A percentile compares a stretch with the other conserved stretches of the same genome.
Conservation (phyloP, 805 yeast genomes). For the Middelhovenomyces tepae region DNA sequence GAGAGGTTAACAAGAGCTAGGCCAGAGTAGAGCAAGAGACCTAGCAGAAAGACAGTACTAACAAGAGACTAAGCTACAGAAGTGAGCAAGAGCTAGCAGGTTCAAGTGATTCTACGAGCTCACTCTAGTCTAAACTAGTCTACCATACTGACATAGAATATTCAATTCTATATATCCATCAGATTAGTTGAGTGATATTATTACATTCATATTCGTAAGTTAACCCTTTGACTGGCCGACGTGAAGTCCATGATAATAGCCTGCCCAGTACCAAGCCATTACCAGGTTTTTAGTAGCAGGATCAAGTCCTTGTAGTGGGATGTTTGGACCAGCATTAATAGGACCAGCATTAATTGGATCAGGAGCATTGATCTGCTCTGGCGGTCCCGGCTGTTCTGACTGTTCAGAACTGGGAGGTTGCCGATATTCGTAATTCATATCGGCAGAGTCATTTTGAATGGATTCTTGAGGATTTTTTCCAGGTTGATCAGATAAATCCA, state of each 20-base stretch:
- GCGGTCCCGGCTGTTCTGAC: not conserved
- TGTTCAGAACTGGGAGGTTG: not conserved
- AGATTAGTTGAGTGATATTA: too few species aligned
- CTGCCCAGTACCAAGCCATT: constrained; percentile 25
- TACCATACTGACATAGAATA: too few species aligned
- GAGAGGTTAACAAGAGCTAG: too few species aligned
- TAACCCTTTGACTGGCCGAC: too few species aligned
- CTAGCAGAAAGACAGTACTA: too few species aligned
- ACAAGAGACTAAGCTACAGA: too few species aligned
- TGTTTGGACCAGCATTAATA: not conserved
- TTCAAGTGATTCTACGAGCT: too few species aligned
- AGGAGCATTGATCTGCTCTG: not conserved
- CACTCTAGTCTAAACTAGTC: too few species aligned
- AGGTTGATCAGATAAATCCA: not conserved
- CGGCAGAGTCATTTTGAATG: constrained; percentile 3
- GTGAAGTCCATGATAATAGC: constrained; percentile 22
- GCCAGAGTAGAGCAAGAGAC: too few species aligned
- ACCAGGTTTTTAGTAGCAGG: constrained; percentile 15
- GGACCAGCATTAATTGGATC: not conserved
- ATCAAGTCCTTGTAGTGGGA: constrained; percentile 13
- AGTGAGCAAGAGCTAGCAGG: too few species aligned
- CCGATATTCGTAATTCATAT: not conserved
- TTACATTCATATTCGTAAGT: too few species aligned
- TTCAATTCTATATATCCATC: too few species aligned
- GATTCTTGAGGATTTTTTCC: constrained; percentile 3